phyloP scores from a whole-genome alignment of 2,329 filamentous ascomycete species.

The Sphaceloma murrayae region DNA sequence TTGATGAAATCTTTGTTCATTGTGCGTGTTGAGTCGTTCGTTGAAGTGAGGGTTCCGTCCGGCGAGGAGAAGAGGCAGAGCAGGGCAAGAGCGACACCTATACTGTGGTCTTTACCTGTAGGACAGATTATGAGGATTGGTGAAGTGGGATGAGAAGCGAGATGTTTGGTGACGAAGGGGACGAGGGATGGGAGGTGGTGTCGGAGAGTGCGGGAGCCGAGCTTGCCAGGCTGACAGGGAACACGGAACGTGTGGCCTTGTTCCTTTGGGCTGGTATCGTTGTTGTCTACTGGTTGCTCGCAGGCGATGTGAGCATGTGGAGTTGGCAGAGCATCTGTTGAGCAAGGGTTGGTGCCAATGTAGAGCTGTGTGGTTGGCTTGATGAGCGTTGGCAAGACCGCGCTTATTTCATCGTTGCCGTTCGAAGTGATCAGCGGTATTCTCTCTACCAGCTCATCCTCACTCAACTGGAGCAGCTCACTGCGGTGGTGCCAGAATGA shows the following conservation, averaged over 20 bases:
- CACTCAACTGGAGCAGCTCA: conserved; percentile 51
- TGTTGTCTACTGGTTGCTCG: no score
- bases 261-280: no score
- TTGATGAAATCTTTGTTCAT: conserved; percentile 67
- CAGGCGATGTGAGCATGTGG: conserved; percentile 31
- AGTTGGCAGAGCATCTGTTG: conserved; percentile 28
- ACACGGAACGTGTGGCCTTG: conserved; percentile 51
- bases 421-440: conserved; percentile 38
- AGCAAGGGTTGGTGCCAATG: conserved; percentile 27
- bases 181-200: conserved; percentile 55
- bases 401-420: conserved; percentile 19
- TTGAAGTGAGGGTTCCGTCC: conserved; percentile 39
- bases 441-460: conserved; percentile 51
- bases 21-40: background rate
- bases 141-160: background rate
- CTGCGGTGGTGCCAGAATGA: conserved; percentile 69
- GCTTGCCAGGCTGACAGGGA: conserved; percentile 60
- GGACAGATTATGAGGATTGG: conserved; percentile 56
- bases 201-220: conserved; percentile 75
- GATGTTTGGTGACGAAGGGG: conserved; percentile 39
- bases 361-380: conserved; percentile 34
- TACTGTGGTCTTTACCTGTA: conserved; percentile 68
- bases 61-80: conserved; percentile 64
- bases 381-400: conserved; percentile 30
- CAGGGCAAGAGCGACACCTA: conserved; percentile 67